Base-by-base conservation (phyloP, 352 stramenopile species). In the Lagenidium giganteum region DNA sequence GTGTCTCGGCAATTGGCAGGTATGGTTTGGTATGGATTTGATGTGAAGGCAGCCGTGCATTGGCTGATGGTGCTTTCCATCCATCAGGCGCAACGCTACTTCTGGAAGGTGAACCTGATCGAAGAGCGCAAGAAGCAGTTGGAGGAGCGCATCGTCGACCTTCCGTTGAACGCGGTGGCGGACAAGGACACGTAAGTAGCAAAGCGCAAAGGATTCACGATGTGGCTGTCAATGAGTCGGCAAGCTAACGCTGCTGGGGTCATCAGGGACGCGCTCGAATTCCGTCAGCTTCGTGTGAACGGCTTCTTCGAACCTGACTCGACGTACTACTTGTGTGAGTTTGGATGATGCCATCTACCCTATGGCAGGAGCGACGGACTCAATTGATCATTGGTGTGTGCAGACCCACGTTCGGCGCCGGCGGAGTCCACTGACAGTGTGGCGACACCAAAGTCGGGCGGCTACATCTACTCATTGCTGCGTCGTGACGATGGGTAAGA, bases 31-130 rank as follows among this genome's bases (percentile, higher is more conserved):
- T 6, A 16, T 30, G 17, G 11, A 8, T 17, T 18, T 31, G 26
- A 20, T 47, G 17, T 12, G 5, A 12, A 30, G 22, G n/a, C n/a
- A n/a, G n/a, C n/a, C n/a, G 37, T 29, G 8, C 5, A 16, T 12
- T 38, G 37, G 13, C 18, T 46, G 35, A 2, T 48, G 29, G 6
- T 17, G 28, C 23, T 42, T 26, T 42, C 14, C 7, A 13, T 29
- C 22, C 5, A 64, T 36, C 40, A 94, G 82, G 89, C 65, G 14
- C 61, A 92, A 49, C 73, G 85, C 1, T 96, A 96, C 67, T 87
- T 71, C 48, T 96, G 85, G 85, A 96, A 96, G 51, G 62, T 88
- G n/a, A 59, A 84, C 26, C 34, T 96, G 43, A 84, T 95, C 20
- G 78, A 93, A 40, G 64, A 94, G 48, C 81, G 85, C 41, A 76